A percentile compares a stretch with the other conserved stretches of the same genome.
phyloP scores from a whole-genome alignment of 1,284 basidiomycete genomes.

The Porogramme epimiltina region DNA sequence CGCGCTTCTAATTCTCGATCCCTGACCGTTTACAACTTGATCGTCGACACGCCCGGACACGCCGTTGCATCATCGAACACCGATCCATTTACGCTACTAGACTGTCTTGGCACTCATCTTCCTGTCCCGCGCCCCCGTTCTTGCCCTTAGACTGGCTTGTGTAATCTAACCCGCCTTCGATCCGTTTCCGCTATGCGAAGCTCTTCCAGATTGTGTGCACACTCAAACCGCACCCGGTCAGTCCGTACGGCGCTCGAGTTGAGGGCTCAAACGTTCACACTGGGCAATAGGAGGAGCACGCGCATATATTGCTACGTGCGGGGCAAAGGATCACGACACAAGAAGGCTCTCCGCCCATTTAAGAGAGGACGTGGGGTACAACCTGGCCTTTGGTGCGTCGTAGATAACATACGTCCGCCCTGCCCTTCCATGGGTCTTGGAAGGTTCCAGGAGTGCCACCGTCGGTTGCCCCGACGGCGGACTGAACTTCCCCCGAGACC shows the following conservation, averaged over 20 bases:
- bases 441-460: conserved; percentile 15
- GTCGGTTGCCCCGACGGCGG: conserved; percentile 20
- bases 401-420: conserved; percentile 25
- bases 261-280: too few species aligned
- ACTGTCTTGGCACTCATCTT: too few species aligned
- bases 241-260: too few species aligned
- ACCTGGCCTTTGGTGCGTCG: conserved; percentile 23
- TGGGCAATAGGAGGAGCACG: too few species aligned
- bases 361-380: conserved; percentile 24
- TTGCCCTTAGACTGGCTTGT: background rate
- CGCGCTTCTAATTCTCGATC: background rate
- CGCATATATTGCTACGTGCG: too few species aligned
- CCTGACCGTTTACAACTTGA: background rate
- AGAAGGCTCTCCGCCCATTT: conserved; percentile 12
- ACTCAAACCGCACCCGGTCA: too few species aligned
- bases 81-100: background rate
- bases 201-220: too few species aligned
- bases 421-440: conserved; percentile 6
- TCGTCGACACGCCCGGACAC: background rate
- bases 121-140: background rate
- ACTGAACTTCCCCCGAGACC: conserved; percentile 21
- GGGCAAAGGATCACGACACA: too few species aligned
- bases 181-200: background rate
- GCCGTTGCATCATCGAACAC: background rate
- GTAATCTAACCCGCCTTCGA: background rate